phyloP scores from a whole-genome alignment of 805 yeast genomes.

The Lachancea dasiensis region DNA sequence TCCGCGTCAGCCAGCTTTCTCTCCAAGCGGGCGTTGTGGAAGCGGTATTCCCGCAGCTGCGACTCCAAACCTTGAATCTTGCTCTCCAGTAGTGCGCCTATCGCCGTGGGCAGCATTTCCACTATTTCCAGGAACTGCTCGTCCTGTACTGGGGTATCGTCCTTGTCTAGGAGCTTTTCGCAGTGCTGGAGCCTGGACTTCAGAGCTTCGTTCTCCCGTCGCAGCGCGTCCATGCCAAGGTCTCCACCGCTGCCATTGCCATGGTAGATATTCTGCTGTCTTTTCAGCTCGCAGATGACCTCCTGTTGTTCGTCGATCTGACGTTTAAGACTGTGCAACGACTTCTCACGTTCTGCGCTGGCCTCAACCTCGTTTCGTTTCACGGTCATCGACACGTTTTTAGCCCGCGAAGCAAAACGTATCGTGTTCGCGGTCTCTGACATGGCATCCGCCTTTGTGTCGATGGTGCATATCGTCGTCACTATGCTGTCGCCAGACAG shows the following conservation, averaged over 20 bases:
- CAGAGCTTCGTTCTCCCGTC: conserved; percentile 51
- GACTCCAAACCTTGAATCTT: conserved; percentile 26
- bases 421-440: conserved; percentile 82
- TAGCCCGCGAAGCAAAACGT: conserved; percentile 90
- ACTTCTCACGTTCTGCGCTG: conserved; percentile 38
- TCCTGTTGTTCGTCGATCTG: conserved; percentile 57
- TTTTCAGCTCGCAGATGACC: conserved; percentile 42
- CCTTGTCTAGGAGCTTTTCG: conserved; percentile 57
- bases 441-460: conserved; percentile 51
- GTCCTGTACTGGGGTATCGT: conserved; percentile 44
- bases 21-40: conserved; percentile 20
- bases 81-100: conserved; percentile 31
- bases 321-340: conserved; percentile 49
- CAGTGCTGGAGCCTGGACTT: conserved; percentile 66
- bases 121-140: conserved; percentile 54
- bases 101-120: conserved; percentile 48
- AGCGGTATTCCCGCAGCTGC: conserved; percentile 29
- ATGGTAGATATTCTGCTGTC: not conserved
- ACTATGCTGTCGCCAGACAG: conserved; percentile 81
- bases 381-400: conserved; percentile 70
- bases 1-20: conserved; percentile 6
- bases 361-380: conserved; percentile 39
- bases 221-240: not conserved
- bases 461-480: conserved; percentile 81
- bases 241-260: not conserved